A percentile compares a stretch with the other conserved stretches of the same genome.
phyloP scores from a whole-genome alignment of 208 protist species.

The Vickermania ingenoplastis region DNA sequence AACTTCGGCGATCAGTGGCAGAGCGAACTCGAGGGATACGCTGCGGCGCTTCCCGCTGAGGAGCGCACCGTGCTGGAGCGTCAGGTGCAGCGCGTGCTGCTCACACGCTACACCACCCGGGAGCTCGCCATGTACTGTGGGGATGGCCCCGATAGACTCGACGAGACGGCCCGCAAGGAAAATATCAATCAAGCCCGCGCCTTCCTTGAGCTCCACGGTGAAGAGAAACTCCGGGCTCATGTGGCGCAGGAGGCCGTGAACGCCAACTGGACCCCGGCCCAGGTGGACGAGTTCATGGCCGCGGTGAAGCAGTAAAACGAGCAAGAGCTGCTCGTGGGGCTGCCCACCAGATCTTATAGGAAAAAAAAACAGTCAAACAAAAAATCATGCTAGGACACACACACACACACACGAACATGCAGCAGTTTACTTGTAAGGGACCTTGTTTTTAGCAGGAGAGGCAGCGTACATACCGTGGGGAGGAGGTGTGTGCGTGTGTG shows the following conservation, averaged over 20 bases:
- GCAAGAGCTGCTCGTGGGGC: neutral
- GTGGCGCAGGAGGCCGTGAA: slow-evolving; percentile 71
- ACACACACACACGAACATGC: no score
- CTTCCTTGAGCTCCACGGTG: slow-evolving; percentile 53
- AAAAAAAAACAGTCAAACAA: no score
- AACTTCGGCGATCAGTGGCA: slow-evolving; percentile 82
- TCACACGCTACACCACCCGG: slow-evolving; percentile 85
- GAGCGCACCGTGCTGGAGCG: slow-evolving; percentile 63
- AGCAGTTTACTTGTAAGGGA: no score
- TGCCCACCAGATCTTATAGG: neutral
- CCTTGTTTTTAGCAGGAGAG: no score
- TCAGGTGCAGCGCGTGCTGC: slow-evolving; percentile 57
- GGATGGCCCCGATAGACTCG: slow-evolving; percentile 60
- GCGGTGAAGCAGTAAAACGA: slow-evolving; percentile 74
- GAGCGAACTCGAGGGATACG: slow-evolving; percentile 58
- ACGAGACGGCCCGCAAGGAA: slow-evolving; percentile 50
- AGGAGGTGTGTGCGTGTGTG: no score
- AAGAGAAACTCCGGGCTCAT: slow-evolving; percentile 63
- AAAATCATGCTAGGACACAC: no score
- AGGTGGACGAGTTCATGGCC: slow-evolving; percentile 72
- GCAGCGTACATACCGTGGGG: no score
- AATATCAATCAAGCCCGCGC: slow-evolving; percentile 70
- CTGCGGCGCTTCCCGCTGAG: slow-evolving; percentile 50
- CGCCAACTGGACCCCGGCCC: slow-evolving; percentile 72
- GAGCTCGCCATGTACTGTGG: slow-evolving; percentile 76